Evolutionary conservation across 2,329 filamentous ascomycete species (phyloP).

Genomic region (Alternaria longipes): DNA sequence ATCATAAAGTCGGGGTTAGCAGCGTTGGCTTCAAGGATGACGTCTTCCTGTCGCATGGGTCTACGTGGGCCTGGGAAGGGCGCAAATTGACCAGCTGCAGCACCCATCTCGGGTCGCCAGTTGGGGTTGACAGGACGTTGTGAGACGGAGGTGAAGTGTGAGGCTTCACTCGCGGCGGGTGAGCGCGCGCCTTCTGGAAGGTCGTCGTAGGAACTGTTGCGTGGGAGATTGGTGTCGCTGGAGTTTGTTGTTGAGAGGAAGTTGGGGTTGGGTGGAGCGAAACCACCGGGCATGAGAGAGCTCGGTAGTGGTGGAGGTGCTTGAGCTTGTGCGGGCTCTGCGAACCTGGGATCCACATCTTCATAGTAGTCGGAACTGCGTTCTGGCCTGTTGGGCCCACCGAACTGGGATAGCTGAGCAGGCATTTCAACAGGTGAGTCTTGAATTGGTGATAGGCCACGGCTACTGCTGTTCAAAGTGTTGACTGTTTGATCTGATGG

Average conservation of each 20-base stretch:
- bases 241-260: slow-evolving; percentile 36
- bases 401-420: slow-evolving; percentile 41
- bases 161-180: slow-evolving; percentile 77
- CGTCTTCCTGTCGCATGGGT: slow-evolving; percentile 68
- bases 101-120: slow-evolving; percentile 70
- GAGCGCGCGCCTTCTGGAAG: slow-evolving; percentile 71
- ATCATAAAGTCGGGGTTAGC: slow-evolving; percentile 88
- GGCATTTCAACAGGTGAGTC: slow-evolving; percentile 50
- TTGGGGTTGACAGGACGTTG: slow-evolving; percentile 88
- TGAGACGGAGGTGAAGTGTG: slow-evolving; percentile 88
- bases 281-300: slow-evolving; percentile 47
- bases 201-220: slow-evolving; percentile 68
- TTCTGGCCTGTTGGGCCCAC: slow-evolving; percentile 30
- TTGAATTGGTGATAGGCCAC: slow-evolving; percentile 52
- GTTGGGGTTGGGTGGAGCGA: slow-evolving; percentile 43
- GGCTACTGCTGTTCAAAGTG: slow-evolving; percentile 39
- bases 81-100: slow-evolving; percentile 50
- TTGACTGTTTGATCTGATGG: slow-evolving; percentile 38
- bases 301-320: slow-evolving; percentile 43
- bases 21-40: slow-evolving; percentile 68
- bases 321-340: slow-evolving; percentile 55
- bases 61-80: slow-evolving; percentile 40
- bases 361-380: slow-evolving; percentile 77
- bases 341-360: slow-evolving; percentile 90
- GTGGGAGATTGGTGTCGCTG: slow-evolving; percentile 48